Base-by-base conservation (phyloP, 2,329 filamentous ascomycete species). In the Metarhizium rileyi region DNA sequence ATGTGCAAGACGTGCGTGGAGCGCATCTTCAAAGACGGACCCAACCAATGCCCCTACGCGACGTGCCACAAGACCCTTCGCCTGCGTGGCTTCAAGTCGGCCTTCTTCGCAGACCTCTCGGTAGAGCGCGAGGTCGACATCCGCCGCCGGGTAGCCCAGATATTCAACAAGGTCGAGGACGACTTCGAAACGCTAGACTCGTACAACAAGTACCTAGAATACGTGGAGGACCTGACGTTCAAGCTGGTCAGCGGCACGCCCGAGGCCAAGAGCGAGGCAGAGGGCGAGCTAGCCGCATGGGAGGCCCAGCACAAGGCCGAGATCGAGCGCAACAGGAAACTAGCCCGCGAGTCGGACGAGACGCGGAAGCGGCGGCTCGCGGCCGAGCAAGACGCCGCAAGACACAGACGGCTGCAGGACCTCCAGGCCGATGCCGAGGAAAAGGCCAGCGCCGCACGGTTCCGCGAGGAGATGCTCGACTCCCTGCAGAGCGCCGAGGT, bases 1-100 rank as follows among this genome's bases (percentile, higher is more conserved):
- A 97, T 98, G 88, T 98, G 93, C 75, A 86, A 89, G 66, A 90
- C 87, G 50, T 98, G 93, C 72, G 90, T 97, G 40, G 87, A 91
- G 68, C 86, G 91, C 50, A 87, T 97, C 60, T 98, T 97, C 76
- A 86, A 86, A 33, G 84, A 88, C 49, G 93, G 93, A 0, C 93
- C 93, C 1, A 88, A 90, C 50, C 87, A 90, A 53, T 98, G 94
- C 64, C 93, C 93, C 1, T 88, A 96, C 51, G 87, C 88, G 0
- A 87, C 86, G 38, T 98, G 93, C 70, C 80, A 83, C 64, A 84
- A 87, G 66, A 97, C 90, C 1, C 76, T 98, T 5, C 84, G 93
- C 1, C 87, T 90, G 61, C 80, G 83, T 51, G 83, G 84, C 38
- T 98, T 97, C 72, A 82, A 89, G 52, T 80, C 80, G 49, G 89